Conservation (phyloP, 1,284 basidiomycete genomes). For the Trichosporon coremiiforme region DNA sequence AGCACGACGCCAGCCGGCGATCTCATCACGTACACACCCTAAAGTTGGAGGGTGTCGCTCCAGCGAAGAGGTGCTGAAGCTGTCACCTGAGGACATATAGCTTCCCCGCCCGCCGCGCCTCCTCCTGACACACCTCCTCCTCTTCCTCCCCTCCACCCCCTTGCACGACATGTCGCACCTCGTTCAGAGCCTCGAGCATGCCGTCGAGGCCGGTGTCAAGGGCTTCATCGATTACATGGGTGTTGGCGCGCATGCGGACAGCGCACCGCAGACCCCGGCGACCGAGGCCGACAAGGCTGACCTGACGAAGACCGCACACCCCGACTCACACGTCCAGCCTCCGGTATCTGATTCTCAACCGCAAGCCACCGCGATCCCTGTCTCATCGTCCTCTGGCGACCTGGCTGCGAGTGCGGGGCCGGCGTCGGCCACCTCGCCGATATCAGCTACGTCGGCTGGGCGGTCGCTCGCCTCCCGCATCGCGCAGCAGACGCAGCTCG, state of each 20-base stretch:
- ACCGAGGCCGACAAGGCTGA: constrained; percentile 11
- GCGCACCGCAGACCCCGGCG: constrained; percentile 8
- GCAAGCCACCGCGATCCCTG: constrained; percentile 17
- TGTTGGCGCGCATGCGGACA: not conserved
- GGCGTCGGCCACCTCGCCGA: not conserved
- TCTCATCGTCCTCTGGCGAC: constrained; percentile 2
- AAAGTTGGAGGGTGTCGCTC: constrained; percentile 12
- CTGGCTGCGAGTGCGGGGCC: not conserved
- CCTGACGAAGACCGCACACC: not conserved
- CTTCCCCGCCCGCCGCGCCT: not conserved
- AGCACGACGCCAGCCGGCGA: constrained; percentile 9
- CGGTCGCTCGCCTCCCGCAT: constrained; percentile 26
- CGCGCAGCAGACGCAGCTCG: constrained; percentile 32
- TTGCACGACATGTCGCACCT: constrained; percentile 41
- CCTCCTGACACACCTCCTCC: constrained; percentile 12
- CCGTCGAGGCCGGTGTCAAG: constrained; percentile 49
- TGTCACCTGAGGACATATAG: not conserved
- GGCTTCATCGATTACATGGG: constrained; percentile 39
- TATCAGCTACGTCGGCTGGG: not conserved
- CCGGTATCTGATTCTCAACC: constrained; percentile 3
- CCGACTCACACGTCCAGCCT: not conserved
- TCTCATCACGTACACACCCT: not conserved
- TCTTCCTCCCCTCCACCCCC: not conserved
- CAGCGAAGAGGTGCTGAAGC: constrained; percentile 7
- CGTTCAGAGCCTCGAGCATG: constrained; percentile 41